Conservation (phyloP, 345 rosid genomes). For the Nephelium lappaceum region DNA sequence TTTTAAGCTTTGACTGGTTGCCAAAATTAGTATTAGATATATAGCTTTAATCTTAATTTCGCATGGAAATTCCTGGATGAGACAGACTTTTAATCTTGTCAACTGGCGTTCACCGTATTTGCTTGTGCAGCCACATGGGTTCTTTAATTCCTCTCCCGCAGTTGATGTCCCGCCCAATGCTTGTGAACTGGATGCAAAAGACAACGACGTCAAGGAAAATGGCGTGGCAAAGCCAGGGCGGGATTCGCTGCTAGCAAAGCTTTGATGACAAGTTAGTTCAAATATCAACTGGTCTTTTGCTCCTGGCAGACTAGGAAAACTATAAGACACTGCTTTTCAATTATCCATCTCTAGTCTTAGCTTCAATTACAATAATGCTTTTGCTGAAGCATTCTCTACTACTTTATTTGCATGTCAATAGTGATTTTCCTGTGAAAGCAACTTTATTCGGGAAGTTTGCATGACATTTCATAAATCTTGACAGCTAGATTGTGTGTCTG, state of each 20-base stretch:
- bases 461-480: not conserved
- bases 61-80: no score
- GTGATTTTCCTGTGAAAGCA: no score
- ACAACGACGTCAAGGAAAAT: slow-evolving; percentile 61
- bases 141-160: slow-evolving; percentile 94
- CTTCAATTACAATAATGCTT: not conserved
- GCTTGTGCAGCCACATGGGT: slow-evolving; percentile 84
- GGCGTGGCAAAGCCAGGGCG: slow-evolving; percentile 46
- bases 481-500: not conserved
- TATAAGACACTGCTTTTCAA: not conserved
- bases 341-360: not conserved
- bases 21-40: no score
- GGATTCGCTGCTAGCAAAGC: slow-evolving; percentile 64
- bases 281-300: not conserved
- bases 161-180: slow-evolving; percentile 87
- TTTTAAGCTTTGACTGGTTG: no score
- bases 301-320: not conserved
- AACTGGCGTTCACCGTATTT: not conserved
- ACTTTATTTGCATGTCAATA: not conserved
- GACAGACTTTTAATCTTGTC: no score
- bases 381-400: not conserved
- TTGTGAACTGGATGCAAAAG: slow-evolving; percentile 70
- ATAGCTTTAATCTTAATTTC: no score
- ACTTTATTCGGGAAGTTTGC: not conserved
- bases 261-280: slow-evolving; percentile 36